Conservation (phyloP, 805 yeast species). For the Isabelozyma gotoi region DNA sequence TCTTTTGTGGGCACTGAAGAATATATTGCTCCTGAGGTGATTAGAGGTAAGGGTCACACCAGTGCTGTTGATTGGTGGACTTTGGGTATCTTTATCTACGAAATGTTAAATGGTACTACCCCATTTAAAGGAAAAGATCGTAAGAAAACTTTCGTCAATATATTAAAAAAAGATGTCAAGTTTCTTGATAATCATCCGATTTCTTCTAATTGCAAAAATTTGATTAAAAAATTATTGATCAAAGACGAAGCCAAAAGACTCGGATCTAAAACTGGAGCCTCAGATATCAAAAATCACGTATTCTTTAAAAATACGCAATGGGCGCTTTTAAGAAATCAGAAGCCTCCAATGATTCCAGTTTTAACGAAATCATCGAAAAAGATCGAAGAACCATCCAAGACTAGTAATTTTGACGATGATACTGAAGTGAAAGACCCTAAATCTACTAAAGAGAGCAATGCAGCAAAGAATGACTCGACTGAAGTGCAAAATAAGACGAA, state of each 20-base stretch:
- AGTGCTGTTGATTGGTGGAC: conserved; percentile 99
- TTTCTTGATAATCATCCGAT: conserved; percentile 71
- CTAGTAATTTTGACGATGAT: conserved; percentile 12
- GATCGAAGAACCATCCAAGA: conserved; percentile 10
- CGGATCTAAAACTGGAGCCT: conserved; percentile 93
- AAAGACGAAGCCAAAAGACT: conserved; percentile 87
- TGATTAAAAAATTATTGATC: conserved; percentile 77
- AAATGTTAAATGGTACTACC: conserved; percentile 93
- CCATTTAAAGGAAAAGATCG: conserved; percentile 94
- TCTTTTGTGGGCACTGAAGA: conserved; percentile 99
- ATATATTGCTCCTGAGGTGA: conserved; percentile 97
- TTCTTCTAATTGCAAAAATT: conserved; percentile 72
- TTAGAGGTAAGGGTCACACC: conserved; percentile 95
- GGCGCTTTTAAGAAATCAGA: conserved; percentile 90
- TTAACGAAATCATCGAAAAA: conserved; percentile 38
- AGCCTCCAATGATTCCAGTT: conserved; percentile 95
- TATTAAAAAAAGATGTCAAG: conserved; percentile 77
- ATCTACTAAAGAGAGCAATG: conserved; percentile 11
- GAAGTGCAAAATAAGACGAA: not conserved
- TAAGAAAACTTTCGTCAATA: conserved; percentile 84
- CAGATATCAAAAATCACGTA: conserved; percentile 87
- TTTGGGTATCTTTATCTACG: conserved; percentile 86
- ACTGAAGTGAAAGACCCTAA: conserved; percentile 8
- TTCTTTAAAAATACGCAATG: conserved; percentile 92
- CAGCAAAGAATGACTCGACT: conserved; percentile 16